These are phyloP conservation scores for Physocladia obscura DNA, from an alignment of 192 early-diverging fungal genomes.

Conservation along the genomic window DNA sequence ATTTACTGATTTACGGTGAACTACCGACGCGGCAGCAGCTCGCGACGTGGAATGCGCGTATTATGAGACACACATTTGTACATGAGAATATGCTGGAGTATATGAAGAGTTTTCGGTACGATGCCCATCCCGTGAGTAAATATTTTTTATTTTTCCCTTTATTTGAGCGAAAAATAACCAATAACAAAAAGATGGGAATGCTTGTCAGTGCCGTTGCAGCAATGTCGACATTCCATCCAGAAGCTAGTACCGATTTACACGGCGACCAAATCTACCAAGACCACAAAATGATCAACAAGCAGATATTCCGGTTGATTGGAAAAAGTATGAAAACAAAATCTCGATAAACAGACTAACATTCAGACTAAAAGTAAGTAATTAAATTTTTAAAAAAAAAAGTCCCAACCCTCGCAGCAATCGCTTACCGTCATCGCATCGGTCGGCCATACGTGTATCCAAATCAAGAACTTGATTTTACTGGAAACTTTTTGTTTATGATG, in stretches of 20 bases:
- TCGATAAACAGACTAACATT: too few relatives aligned
- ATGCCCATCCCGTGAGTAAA: constrained; percentile 56
- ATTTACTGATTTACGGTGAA: constrained; percentile 65
- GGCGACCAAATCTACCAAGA: constrained; percentile 52
- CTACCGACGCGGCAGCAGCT: constrained; percentile 55
- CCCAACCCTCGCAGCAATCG: constrained; percentile 61
- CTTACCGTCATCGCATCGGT: constrained; percentile 65
- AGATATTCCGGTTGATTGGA: constrained; percentile 66
- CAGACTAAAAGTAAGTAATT: too few relatives aligned
- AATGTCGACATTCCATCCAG: constrained; percentile 69
- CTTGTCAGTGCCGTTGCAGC: constrained; percentile 55
- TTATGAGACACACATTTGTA: constrained; percentile 61
- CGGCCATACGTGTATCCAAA: constrained; percentile 50
- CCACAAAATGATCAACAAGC: constrained; percentile 58
- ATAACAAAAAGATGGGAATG: constrained; percentile 60
- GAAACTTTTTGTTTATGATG: constrained; percentile 72
- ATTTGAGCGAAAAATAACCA: too few relatives aligned
- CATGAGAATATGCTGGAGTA: constrained; percentile 59
- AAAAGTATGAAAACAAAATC: constrained; percentile 43
- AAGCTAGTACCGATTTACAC: constrained; percentile 65
- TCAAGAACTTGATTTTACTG: constrained; percentile 57
- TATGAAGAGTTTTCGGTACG: constrained; percentile 56
- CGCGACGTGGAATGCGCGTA: constrained; percentile 44
- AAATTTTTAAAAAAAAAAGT: constrained; percentile 34
- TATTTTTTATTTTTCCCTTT: not conserved